Conservation (phyloP, 331 rosid genomes). For the Quercus phellos region DNA sequence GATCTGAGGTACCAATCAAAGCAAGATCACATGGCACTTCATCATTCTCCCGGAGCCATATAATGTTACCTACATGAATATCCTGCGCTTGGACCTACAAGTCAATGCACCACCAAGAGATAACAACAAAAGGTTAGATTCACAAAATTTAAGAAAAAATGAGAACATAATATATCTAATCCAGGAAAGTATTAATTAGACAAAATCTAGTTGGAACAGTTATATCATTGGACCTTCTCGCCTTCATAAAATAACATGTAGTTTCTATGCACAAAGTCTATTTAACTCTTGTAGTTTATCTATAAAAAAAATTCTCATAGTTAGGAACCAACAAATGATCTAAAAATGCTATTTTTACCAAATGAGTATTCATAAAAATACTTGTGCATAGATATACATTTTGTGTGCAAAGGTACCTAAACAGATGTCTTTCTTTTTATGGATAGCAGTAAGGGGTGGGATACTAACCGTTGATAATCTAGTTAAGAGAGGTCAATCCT, state of each 20-base stretch:
- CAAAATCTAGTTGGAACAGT: background rate
- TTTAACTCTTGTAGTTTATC: background rate
- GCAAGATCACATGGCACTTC: constrained; percentile 98
- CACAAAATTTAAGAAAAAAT: constrained; percentile 10
- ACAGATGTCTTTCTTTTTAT: no score
- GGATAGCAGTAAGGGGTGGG: no score
- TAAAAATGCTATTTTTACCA: background rate
- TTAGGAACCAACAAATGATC: background rate
- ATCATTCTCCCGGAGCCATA: constrained; percentile 97
- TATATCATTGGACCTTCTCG: background rate
- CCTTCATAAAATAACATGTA: background rate
- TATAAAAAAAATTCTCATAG: background rate
- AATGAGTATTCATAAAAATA: background rate
- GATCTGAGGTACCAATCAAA: constrained; percentile 90
- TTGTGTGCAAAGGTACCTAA: no score
- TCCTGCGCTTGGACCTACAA: constrained; percentile 87
- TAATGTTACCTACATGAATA: constrained; percentile 78
- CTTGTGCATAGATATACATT: no score
- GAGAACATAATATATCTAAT: background rate
- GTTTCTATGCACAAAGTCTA: background rate
- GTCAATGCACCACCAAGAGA: constrained; percentile 20
- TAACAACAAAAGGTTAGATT: constrained; percentile 13
- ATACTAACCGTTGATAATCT: no score
- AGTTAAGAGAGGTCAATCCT: no score
- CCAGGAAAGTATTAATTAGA: background rate